Evolutionary conservation across 257 asterid species (phyloP).

Genomic region (Buddleja alternifolia): DNA sequence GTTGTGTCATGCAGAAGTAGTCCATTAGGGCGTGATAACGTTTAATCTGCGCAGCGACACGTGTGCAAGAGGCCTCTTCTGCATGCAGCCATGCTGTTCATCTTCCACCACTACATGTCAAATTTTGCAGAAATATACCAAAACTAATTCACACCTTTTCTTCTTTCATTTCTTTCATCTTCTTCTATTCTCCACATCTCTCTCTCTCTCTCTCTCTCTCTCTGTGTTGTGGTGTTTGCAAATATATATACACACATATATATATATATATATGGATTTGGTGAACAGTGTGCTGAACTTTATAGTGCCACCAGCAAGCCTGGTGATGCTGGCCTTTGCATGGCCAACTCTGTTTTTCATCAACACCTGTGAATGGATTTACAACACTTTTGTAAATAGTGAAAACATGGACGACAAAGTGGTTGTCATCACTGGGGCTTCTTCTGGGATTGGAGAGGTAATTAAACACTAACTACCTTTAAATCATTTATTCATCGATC

Average conservation of each 20-base stretch:
- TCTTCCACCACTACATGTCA: slow-evolving; percentile 38
- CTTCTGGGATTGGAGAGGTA: slow-evolving; percentile 98
- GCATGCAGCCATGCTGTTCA: slow-evolving; percentile 46
- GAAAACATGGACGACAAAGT: slow-evolving; percentile 74
- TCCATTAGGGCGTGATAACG: slow-evolving; percentile 32
- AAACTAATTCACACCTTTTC: no score
- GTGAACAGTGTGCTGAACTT: slow-evolving; percentile 56
- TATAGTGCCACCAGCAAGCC: slow-evolving; percentile 85
- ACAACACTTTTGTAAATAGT: slow-evolving; percentile 38
- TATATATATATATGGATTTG: slow-evolving; percentile 57
- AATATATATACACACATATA: no score
- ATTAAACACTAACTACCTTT: no score
- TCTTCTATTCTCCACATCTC: not conserved
- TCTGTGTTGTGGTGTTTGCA: no score
- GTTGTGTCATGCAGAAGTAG: not conserved
- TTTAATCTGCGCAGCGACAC: slow-evolving; percentile 45
- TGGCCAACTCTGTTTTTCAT: slow-evolving; percentile 87
- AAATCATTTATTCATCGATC: no score
- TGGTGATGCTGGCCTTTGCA: slow-evolving; percentile 80
- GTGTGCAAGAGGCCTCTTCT: slow-evolving; percentile 45
- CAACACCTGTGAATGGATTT: slow-evolving; percentile 69
- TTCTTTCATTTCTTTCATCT: no score
- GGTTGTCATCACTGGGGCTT: slow-evolving; percentile 86
- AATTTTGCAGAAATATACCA: not conserved
- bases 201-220: not conserved